Percentiles rank a stretch among this genome's conserved stretches.
These are phyloP conservation scores for Raffaelea ambrosiae DNA, from an alignment of 2,329 filamentous ascomycete genomes.

Conservation along the genomic window DNA sequence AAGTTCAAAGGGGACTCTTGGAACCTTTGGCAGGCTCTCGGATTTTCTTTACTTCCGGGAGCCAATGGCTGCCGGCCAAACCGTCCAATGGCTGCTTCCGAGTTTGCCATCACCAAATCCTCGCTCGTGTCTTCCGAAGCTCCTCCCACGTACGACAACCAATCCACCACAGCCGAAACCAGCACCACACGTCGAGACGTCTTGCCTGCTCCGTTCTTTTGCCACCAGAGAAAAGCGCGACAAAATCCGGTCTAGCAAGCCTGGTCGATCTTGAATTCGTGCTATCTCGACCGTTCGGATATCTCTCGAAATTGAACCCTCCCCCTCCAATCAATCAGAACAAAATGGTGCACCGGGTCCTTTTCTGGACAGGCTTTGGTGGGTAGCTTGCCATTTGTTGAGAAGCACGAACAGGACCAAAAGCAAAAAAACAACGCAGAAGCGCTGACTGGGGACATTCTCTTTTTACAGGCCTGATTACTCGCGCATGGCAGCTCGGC, in stretches of 20 bases:
- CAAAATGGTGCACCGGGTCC: conserved; percentile 55
- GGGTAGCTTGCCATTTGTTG: conserved; percentile 26
- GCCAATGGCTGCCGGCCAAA: not conserved
- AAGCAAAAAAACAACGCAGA: not conserved
- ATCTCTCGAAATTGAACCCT: no score
- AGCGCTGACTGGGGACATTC: no score
- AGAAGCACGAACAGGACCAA: not conserved
- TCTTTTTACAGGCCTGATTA: conserved; percentile 66
- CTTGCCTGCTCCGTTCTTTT: no score
- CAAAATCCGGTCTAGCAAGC: no score
- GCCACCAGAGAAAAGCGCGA: no score
- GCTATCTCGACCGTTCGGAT: not conserved
- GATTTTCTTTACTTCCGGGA: conserved; percentile 6
- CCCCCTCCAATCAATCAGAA: conserved; percentile 14
- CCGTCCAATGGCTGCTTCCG: conserved; percentile 10
- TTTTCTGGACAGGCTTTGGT: conserved; percentile 93
- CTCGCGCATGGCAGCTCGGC: conserved; percentile 92
- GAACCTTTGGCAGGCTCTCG: conserved; percentile 1
- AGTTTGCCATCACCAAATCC: conserved; percentile 13
- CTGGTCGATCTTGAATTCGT: no score
- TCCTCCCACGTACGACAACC: not conserved
- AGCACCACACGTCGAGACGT: no score
- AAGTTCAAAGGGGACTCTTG: no score
- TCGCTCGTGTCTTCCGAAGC: not conserved
- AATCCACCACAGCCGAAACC: no score